A percentile compares a stretch with the other conserved stretches of the same genome.
phyloP scores from a whole-genome alignment of 139 green algal species.

The Tetradesmus lagerheimii region DNA sequence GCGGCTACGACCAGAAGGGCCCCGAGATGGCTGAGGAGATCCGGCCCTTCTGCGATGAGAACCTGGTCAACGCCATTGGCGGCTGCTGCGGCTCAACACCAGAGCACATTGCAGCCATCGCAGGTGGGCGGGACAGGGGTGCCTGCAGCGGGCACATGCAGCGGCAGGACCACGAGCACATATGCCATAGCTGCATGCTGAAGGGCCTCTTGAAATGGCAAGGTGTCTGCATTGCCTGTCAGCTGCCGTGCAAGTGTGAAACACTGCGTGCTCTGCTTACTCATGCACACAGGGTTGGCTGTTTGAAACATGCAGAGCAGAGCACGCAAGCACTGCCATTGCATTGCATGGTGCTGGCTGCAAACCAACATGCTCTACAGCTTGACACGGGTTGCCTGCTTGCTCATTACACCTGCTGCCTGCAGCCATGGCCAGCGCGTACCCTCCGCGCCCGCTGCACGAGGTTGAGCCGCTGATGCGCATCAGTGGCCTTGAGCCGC shows the following conservation, averaged over 20 bases:
- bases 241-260: too few relatives aligned
- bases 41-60: slow-evolving; percentile 90
- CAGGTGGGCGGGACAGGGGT: slow-evolving; percentile 56
- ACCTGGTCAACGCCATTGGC: slow-evolving; percentile 95
- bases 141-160: slow-evolving; percentile 93
- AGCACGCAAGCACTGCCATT: too few relatives aligned
- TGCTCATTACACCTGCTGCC: slow-evolving; percentile 49
- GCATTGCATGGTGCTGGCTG: too few relatives aligned
- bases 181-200: slow-evolving; percentile 73
- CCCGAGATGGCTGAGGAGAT: slow-evolving; percentile 96
- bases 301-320: too few relatives aligned
- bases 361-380: too few relatives aligned
- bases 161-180: slow-evolving; percentile 91
- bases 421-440: slow-evolving; percentile 72
- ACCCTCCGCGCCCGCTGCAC: slow-evolving; percentile 74
- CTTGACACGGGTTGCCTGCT: slow-evolving; percentile 83
- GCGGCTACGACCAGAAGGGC: slow-evolving; percentile 97
- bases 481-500: slow-evolving; percentile 93
- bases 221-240: slow-evolving; percentile 81
- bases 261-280: too few relatives aligned
- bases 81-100: slow-evolving; percentile 95
- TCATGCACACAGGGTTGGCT: too few relatives aligned
- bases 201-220: slow-evolving; percentile 67
- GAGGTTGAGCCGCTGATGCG: slow-evolving; percentile 85
- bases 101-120: slow-evolving; percentile 93